These are phyloP conservation scores for Fusarium temperatum DNA, from an alignment of 2,329 filamentous ascomycete species.

Conservation along the genomic window DNA sequence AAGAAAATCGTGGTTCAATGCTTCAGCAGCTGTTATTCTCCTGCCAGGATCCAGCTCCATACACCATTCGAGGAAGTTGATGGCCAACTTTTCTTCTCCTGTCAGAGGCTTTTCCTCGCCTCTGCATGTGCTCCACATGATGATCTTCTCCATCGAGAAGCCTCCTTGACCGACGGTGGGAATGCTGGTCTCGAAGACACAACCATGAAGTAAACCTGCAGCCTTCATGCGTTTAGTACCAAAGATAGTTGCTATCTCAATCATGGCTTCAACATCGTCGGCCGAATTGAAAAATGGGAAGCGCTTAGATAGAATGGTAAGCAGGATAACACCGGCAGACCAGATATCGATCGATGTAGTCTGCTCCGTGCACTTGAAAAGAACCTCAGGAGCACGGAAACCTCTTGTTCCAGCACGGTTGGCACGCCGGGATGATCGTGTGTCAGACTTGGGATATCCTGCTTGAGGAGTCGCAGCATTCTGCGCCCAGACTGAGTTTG, in stretches of 20 bases:
- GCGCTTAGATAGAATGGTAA: conserved; percentile 90
- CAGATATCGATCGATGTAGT: conserved; percentile 95
- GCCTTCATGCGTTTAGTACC: conserved; percentile 84
- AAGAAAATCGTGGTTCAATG: conserved; percentile 77
- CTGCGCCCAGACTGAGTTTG: conserved; percentile 66
- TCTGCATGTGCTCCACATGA: conserved; percentile 91
- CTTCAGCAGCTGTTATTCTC: conserved; percentile 79
- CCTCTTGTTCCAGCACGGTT: conserved; percentile 95
- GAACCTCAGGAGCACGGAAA: conserved; percentile 94
- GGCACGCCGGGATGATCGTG: conserved; percentile 84
- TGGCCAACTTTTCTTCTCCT: conserved; percentile 75
- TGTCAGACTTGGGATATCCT: conserved; percentile 90
- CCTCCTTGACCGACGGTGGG: conserved; percentile 88
- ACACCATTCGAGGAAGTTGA: conserved; percentile 76
- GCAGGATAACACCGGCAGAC: conserved; percentile 94
- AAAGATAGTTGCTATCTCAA: conserved; percentile 97
- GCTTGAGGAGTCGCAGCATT: conserved; percentile 60
- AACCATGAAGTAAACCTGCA: conserved; percentile 84
- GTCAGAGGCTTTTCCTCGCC: conserved; percentile 67
- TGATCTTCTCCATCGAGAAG: conserved; percentile 90
- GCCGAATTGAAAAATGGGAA: conserved; percentile 99
- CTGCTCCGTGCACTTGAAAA: conserved; percentile 97
- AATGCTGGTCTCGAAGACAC: conserved; percentile 91
- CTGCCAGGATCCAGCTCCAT: conserved; percentile 80
- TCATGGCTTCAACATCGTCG: conserved; percentile 97